Percentiles rank a stretch among this genome's conserved stretches.
phyloP scores from a whole-genome alignment of 2,329 filamentous ascomycete species.

The Westerdykella aurantiaca region DNA sequence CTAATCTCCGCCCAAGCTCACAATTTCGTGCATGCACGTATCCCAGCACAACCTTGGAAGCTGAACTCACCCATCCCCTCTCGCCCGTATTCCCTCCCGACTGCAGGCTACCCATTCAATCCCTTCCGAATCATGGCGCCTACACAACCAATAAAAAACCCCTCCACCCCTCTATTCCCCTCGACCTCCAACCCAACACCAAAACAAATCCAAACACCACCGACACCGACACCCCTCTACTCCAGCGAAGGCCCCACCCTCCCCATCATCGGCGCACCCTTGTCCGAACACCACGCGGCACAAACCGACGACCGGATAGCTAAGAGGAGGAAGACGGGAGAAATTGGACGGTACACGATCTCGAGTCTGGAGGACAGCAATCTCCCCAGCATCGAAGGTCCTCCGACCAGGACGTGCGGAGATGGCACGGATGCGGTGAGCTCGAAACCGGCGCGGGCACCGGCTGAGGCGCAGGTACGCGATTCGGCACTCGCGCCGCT shows the following conservation, averaged over 20 bases:
- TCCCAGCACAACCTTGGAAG: background rate
- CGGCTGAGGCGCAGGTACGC: slow-evolving; percentile 2
- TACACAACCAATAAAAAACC: background rate
- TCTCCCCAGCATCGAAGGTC: background rate
- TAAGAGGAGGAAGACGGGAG: slow-evolving; percentile 10
- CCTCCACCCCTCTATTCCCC: slow-evolving; percentile 7
- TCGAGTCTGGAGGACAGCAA: no score
- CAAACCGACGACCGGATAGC: background rate
- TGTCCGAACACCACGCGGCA: background rate
- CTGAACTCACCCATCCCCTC: background rate
- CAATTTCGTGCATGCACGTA: background rate
- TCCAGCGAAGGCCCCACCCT: slow-evolving; percentile 21
- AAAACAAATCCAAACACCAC: slow-evolving; percentile 1
- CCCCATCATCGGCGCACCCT: slow-evolving; percentile 8
- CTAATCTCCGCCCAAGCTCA: background rate
- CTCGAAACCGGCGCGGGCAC: background rate
- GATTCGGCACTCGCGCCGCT: slow-evolving; percentile 7
- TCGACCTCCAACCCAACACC: slow-evolving; percentile 9
- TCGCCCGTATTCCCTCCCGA: background rate
- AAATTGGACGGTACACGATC: background rate
- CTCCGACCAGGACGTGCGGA: background rate
- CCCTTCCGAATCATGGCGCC: background rate
- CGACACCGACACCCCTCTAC: slow-evolving; percentile 8
- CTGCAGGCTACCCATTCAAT: background rate
- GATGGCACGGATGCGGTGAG: background rate